These are phyloP conservation scores for Tricholoma sp. DNA, from an alignment of 768 basidiomycete species.

Conservation along the genomic window DNA sequence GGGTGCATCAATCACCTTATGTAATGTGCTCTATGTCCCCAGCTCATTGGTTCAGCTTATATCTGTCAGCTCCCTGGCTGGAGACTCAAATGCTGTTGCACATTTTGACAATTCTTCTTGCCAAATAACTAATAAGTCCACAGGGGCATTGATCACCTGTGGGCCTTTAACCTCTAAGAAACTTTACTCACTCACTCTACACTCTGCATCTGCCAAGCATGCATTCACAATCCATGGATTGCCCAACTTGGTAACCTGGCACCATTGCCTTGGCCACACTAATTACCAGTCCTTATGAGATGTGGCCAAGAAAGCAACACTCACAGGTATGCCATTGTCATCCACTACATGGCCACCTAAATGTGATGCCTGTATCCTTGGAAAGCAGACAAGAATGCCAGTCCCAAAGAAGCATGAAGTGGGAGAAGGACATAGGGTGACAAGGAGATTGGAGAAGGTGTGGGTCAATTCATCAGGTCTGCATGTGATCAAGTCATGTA, in stretches of 20 bases:
- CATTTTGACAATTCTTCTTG: background rate
- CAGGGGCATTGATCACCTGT: background rate
- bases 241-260: conserved; percentile 5
- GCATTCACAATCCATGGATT: background rate
- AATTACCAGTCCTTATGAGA: conserved; percentile 4
- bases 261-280: conserved; percentile 4
- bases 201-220: background rate
- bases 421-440: conserved; percentile 18
- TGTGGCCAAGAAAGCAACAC: background rate
- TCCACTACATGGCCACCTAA: conserved; percentile 17
- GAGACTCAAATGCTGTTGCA: background rate
- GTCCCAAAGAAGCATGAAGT: conserved; percentile 26
- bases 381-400: conserved; percentile 30
- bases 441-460: conserved; percentile 22
- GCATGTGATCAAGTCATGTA: conserved; percentile 17
- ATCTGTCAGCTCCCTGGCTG: conserved; percentile 15
- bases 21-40: too few species aligned
- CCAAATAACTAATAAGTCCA: background rate
- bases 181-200: conserved; percentile 1
- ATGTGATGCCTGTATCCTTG: conserved; percentile 31
- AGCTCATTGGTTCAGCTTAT: conserved; percentile 16
- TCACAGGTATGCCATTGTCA: conserved; percentile 20
- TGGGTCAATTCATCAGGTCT: conserved; percentile 27
- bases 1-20: conserved; percentile 8
- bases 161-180: background rate